Base-by-base conservation (phyloP, 257 asterid species). In the Solanum tarijense region DNA sequence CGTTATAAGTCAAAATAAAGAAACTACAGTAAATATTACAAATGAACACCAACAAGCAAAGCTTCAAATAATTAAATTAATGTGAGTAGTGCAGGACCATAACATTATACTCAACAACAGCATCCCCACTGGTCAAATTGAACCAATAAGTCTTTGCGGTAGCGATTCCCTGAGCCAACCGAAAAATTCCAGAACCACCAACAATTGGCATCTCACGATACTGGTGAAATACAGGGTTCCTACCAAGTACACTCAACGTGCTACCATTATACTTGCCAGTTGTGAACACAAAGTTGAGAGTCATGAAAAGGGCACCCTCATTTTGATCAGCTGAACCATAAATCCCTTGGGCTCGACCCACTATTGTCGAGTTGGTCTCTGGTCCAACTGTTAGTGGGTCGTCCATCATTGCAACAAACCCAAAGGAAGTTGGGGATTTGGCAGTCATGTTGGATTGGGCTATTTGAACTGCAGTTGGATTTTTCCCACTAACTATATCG, bases 311-410 rank as follows among this genome's bases (percentile, higher is more conserved):
- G 11, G 46, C 86, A 8, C 69, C 16, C 34, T 88, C 91, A 3
- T 48, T 31, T 74, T 91, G 85, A 2, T 91, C 88, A 35, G 95
- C 43, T 1, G 89, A 85, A 43, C 84, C 89, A 71, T 86, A 78
- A 10, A 92, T 58, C n/a, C 95, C 94, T 73, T 91, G 93, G 11
- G 92, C 91, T 52, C 95, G 90, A 23, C 95, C 96, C 14, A 91
- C n/a, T 85, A 90, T 82, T 81, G 21, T 39, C 16, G 94, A 91
- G 7, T 43, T 71, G 34, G 68, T 39, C 35, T 72, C 88, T 0
- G 94, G 93, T 3, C 82, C 87, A 0, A 5, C 78, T 5, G 89
- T 91, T 1, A 92, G 29, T 6, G 89, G 89, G 43, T 90, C 89
- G 38, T 92, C 94, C 60, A 89, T 83, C 87, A 92, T 76, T 18